A percentile compares a stretch with the other conserved stretches of the same genome.
These are phyloP conservation scores for Elsinoe arachidis DNA, from an alignment of 2,329 filamentous ascomycete genomes.

Conservation along the genomic window DNA sequence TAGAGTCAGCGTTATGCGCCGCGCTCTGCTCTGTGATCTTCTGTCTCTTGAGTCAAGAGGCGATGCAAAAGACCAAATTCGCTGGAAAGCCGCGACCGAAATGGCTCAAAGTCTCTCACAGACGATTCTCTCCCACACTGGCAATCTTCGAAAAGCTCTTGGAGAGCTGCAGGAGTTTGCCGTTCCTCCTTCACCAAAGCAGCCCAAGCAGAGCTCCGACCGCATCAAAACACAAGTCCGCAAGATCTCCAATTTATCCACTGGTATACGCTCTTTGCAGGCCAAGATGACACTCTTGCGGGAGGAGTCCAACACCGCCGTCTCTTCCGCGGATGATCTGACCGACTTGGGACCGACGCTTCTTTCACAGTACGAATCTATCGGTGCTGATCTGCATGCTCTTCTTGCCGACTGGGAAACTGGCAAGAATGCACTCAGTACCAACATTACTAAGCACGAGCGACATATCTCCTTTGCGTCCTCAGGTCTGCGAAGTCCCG, in stretches of 20 bases:
- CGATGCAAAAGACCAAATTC: conserved; percentile 63
- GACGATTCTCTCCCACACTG: conserved; percentile 53
- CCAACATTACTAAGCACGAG: conserved; percentile 73
- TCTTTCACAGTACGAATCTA: conserved; percentile 87
- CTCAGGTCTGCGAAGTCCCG: conserved; percentile 40
- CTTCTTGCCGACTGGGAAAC: conserved; percentile 43
- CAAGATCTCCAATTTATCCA: conserved; percentile 79
- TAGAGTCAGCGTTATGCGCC: conserved; percentile 69
- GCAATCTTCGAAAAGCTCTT: conserved; percentile 60
- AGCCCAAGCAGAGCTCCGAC: conserved; percentile 57
- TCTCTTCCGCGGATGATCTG: conserved; percentile 57
- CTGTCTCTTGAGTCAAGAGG: conserved; percentile 78
- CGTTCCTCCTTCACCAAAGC: conserved; percentile 39
- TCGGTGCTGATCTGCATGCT: conserved; percentile 71
- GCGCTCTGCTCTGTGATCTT: conserved; percentile 80
- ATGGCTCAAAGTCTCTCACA: conserved; percentile 59
- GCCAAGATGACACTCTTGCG: conserved; percentile 88
- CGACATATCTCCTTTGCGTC: conserved; percentile 44
- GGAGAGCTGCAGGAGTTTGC: conserved; percentile 61
- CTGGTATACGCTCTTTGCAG: conserved; percentile 82
- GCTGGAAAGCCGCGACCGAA: conserved; percentile 72
- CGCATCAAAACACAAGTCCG: conserved; percentile 78
- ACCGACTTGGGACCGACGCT: conserved; percentile 66
- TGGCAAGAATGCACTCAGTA: conserved; percentile 72
- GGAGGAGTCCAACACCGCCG: conserved; percentile 73